Conservation (phyloP, 768 basidiomycete species). For the Auricularia cornea region DNA sequence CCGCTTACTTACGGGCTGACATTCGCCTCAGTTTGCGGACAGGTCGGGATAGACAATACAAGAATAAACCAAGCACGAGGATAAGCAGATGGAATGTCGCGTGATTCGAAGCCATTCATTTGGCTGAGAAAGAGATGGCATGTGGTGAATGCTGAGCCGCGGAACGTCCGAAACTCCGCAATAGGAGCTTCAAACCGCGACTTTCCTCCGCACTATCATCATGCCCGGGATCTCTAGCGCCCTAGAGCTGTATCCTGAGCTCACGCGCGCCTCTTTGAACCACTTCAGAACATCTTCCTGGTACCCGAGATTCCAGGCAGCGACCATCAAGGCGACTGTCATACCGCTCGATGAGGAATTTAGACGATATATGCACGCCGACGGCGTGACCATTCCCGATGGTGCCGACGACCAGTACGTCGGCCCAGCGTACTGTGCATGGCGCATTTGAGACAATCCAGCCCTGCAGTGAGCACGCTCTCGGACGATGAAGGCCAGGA, state of each 20-base stretch:
- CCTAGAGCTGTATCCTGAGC: constrained; percentile 40
- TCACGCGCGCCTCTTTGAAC: constrained; percentile 45
- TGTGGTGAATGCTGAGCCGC: no score
- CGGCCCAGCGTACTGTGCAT: not conserved
- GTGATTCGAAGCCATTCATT: no score
- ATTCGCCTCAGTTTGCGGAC: no score
- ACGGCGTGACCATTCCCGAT: constrained; percentile 76
- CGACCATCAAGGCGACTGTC: constrained; percentile 65
- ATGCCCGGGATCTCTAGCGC: not conserved
- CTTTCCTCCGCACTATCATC: not conserved
- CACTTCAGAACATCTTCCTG: constrained; percentile 79
- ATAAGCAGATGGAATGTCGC: no score
- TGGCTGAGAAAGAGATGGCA: no score
- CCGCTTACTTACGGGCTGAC: no score
- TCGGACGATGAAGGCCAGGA: constrained; percentile 51
- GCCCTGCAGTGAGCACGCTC: constrained; percentile 45
- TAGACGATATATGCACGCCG: constrained; percentile 64
- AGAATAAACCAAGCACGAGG: no score
- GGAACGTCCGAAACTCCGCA: not conserved
- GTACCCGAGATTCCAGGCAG: constrained; percentile 60
- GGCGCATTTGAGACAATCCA: constrained; percentile 17
- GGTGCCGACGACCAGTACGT: constrained; percentile 73
- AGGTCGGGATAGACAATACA: no score
- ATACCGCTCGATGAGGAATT: constrained; percentile 62
- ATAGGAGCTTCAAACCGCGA: not conserved